Base-by-base conservation (phyloP, 129 eudicot genomes). In the Tanacetum coccineum region DNA sequence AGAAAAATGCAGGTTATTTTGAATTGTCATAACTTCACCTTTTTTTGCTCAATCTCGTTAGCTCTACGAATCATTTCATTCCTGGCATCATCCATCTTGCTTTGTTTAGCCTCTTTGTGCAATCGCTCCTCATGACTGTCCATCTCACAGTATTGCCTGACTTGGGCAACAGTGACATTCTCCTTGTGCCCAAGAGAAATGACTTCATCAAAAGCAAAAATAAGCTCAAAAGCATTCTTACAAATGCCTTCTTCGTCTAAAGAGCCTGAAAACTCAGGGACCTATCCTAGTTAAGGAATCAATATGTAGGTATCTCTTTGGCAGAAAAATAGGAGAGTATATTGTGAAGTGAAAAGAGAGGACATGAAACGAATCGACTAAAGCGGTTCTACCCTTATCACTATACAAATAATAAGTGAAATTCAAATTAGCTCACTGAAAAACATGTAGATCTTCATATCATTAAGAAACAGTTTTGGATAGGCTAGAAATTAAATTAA, bases 31-130 rank as follows among this genome's bases (percentile, higher is more conserved):
- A 48, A 20, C 45, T 12, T 53, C 80, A 82, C 99, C 87, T 87
- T 89, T 86, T 76, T 87, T 78, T 83, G 84, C 60, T 94, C 93
- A 70, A 94, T 94, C 81, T 94, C 95, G 75, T 69, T 87, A 62
- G 93, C 99, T 86, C 81, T 94, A 61, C 93, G 90, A 76, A 82
- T 94, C 99, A 94, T 94, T 64, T 84, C 84, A 66, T 93, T 92
- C 86, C 83, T 93, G 65, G 95, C 87, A 21, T 86, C 95, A 70
- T 77, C 81, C 44, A 86, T 89, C 82, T 89, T 93, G 76, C 90
- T 89, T 67, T 85, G 87, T 53, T 80, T 8, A 28, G 82, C 87
- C 81, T 84, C 70, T 81, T 86, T 89, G 83, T 93, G 93, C 78
- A 84, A 74, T 71, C 81, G 87, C 71, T 93, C 96, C 67, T 93